Evolutionary conservation across 768 basidiomycete species (phyloP).

Genomic region (Asterophora parasitica): DNA sequence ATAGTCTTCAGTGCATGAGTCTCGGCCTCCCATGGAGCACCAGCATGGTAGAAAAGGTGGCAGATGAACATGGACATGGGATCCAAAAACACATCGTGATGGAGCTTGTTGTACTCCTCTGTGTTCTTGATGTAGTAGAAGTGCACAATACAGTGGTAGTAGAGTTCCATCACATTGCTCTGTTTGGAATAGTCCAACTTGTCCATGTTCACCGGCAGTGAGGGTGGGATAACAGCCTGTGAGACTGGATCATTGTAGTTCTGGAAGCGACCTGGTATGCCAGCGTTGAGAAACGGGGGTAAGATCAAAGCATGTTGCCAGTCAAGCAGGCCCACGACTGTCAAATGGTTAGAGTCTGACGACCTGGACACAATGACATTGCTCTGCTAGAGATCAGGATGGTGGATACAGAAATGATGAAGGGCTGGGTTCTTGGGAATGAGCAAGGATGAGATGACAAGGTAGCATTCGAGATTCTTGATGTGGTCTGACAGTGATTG

Average conservation of each 20-base stretch:
- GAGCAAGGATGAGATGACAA: constrained; percentile 42
- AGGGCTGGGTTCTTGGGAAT: constrained; percentile 35
- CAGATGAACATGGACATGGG: constrained; percentile 27
- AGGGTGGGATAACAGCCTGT: constrained; percentile 33
- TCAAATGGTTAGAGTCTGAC: constrained; percentile 34
- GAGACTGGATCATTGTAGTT: constrained; percentile 42
- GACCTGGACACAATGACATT: constrained; percentile 46
- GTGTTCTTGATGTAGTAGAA: constrained; percentile 45
- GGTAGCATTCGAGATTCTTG: constrained; percentile 45
- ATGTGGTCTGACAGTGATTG: constrained; percentile 39
- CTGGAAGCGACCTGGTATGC: constrained; percentile 39
- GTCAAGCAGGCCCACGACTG: constrained; percentile 42
- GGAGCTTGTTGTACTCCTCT: constrained; percentile 38
- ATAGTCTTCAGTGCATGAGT: constrained; percentile 40
- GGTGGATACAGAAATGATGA: constrained; percentile 44
- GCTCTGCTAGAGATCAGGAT: constrained; percentile 45
- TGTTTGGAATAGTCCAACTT: constrained; percentile 35
- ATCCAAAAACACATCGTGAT: constrained; percentile 36
- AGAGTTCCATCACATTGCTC: constrained; percentile 21
- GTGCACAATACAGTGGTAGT: constrained; percentile 41
- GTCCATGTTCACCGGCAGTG: constrained; percentile 38
- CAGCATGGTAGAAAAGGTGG: constrained; percentile 40
- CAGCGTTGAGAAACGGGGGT: constrained; percentile 44
- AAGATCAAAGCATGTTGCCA: constrained; percentile 55
- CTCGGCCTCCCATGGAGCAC: constrained; percentile 49